phyloP scores from a whole-genome alignment of 2,329 filamentous ascomycete species.

The Colletotrichum tropicale region DNA sequence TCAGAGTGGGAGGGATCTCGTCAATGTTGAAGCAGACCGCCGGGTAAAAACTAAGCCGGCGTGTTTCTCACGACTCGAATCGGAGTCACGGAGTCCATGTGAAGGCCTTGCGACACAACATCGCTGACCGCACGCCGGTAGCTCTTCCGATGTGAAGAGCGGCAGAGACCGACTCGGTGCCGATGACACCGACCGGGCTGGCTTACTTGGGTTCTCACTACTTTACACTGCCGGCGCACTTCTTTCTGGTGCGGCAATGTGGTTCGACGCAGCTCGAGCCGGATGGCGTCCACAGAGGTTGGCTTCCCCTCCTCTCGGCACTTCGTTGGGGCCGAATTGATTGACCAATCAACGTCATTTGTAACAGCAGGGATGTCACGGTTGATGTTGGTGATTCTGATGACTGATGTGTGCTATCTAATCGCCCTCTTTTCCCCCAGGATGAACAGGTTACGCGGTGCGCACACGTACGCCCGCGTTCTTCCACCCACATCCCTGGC shows the following conservation, averaged over 20 bases:
- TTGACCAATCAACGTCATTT: neutral
- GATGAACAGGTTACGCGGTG: neutral
- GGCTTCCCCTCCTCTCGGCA: neutral
- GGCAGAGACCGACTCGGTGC: conserved; percentile 6
- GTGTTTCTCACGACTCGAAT: neutral
- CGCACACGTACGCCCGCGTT: neutral
- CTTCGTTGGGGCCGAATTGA: neutral
- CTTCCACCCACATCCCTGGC: neutral
- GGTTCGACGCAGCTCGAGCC: neutral
- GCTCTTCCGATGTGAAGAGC: neutral
- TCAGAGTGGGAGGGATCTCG: neutral
- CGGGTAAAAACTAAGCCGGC: neutral
- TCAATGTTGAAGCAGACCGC: neutral
- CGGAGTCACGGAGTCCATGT: neutral
- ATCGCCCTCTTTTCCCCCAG: neutral
- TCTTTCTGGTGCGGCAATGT: neutral
- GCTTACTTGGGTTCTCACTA: neutral
- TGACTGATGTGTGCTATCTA: neutral
- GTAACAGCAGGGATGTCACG: neutral
- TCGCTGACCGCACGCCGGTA: neutral
- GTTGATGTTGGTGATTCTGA: neutral
- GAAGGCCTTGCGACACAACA: neutral
- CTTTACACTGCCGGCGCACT: neutral
- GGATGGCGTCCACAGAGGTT: neutral
- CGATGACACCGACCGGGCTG: neutral